Conservation (phyloP, 2,329 filamentous ascomycete species). For the Pyrenophora teres region DNA sequence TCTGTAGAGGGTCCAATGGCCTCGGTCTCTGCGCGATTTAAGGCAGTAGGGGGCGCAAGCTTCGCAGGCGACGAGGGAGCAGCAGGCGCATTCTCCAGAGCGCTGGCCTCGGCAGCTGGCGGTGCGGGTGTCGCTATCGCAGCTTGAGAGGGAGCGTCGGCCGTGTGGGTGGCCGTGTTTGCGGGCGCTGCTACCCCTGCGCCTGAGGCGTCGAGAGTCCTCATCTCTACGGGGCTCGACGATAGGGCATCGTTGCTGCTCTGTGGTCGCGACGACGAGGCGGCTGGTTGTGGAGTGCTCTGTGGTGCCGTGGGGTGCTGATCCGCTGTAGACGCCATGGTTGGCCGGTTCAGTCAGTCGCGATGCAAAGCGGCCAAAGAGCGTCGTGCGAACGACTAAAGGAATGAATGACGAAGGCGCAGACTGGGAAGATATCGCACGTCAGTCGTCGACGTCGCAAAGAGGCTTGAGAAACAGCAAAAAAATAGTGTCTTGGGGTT, state of each 20-base stretch:
- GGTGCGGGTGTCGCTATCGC: constrained; percentile 16
- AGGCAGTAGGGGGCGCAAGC: constrained; percentile 29
- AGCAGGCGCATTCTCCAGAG: constrained; percentile 18
- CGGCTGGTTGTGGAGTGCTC: constrained; percentile 27
- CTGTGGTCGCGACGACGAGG: constrained; percentile 27
- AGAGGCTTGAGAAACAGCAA: constrained; percentile 7
- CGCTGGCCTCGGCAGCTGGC: constrained; percentile 16
- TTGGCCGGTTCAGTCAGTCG: constrained; percentile 22
- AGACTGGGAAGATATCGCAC: not conserved
- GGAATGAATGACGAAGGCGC: constrained; percentile 14
- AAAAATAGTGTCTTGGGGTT: constrained; percentile 10
- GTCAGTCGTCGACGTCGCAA: constrained; percentile 5
- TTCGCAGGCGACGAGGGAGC: constrained; percentile 25
- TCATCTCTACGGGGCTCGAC: constrained; percentile 44
- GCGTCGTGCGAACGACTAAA: constrained; percentile 23
- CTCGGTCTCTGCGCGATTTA: constrained; percentile 49
- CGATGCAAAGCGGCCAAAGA: constrained; percentile 22
- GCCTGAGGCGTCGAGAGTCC: constrained; percentile 32
- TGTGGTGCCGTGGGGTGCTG: constrained; percentile 33
- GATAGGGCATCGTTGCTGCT: constrained; percentile 29
- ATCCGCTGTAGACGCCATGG: constrained; percentile 41
- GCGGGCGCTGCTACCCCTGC: constrained; percentile 21
- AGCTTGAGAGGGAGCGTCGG: constrained; percentile 24
- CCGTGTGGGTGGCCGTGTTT: constrained; percentile 16
- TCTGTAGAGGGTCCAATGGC: constrained; percentile 56